Conservation (phyloP, 208 protist genomes). For the Acanthamoeba castellanii region DNA sequence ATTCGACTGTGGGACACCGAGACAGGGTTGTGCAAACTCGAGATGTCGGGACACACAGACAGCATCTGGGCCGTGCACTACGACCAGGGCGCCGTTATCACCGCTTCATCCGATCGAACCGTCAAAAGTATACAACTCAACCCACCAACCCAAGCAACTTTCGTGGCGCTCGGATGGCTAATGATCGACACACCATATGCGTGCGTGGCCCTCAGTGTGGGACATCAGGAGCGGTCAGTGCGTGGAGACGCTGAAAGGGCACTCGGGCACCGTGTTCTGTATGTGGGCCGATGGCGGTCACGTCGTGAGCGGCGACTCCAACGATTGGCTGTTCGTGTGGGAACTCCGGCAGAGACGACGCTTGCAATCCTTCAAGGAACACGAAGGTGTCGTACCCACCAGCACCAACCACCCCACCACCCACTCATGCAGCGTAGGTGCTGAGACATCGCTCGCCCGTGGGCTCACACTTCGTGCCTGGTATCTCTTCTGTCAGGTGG, state of each 20-base stretch:
- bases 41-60: slow-evolving; percentile 39
- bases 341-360: slow-evolving; percentile 42
- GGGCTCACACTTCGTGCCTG: not conserved
- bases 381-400: not conserved
- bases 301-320: slow-evolving; percentile 53
- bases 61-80: slow-evolving; percentile 63
- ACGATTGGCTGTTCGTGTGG: slow-evolving; percentile 54
- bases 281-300: slow-evolving; percentile 49
- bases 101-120: slow-evolving; percentile 36
- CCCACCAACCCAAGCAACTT: not conserved
- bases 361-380: slow-evolving; percentile 50
- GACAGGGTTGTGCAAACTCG: slow-evolving; percentile 50
- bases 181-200: not conserved
- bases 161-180: not conserved
- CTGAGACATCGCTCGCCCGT: not conserved
- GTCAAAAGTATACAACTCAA: not conserved
- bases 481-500: not conserved
- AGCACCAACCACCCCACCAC: no score
- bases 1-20: slow-evolving; percentile 51
- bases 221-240: slow-evolving; percentile 3
- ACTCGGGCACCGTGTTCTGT: slow-evolving; percentile 18
- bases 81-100: slow-evolving; percentile 13
- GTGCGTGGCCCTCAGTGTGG: slow-evolving; percentile 2
- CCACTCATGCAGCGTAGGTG: not conserved
- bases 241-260: slow-evolving; percentile 21